Conservation (phyloP, 1,284 basidiomycete genomes). For the Malassezia cuniculi region DNA sequence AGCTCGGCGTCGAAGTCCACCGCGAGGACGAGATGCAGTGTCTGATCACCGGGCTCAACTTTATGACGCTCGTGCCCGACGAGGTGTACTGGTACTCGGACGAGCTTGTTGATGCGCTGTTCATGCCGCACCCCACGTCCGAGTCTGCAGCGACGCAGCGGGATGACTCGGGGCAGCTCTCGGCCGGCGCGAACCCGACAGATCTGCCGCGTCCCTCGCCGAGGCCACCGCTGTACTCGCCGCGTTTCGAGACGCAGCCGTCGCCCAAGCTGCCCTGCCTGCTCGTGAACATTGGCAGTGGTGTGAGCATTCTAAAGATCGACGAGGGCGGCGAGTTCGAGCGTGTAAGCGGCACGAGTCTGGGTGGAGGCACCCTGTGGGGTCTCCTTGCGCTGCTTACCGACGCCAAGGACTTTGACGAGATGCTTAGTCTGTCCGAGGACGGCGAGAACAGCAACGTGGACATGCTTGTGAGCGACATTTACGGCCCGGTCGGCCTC, state of each 20-base stretch:
- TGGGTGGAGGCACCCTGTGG: conserved; percentile 99
- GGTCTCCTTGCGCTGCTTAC: conserved; percentile 85
- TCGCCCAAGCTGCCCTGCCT: conserved; percentile 73
- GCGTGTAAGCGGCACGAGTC: conserved; percentile 87
- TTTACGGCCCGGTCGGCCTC: conserved; percentile 70
- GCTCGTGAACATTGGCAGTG: conserved; percentile 94
- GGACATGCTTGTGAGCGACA: conserved; percentile 98
- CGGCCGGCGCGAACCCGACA: not conserved
- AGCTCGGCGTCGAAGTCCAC: conserved; percentile 67
- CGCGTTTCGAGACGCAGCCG: conserved; percentile 68
- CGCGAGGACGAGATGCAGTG: conserved; percentile 99
- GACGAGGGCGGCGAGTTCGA: conserved; percentile 90
- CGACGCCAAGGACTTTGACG: conserved; percentile 89
- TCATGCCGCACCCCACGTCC: conserved; percentile 19
- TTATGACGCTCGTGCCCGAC: conserved; percentile 88
- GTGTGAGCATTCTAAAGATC: conserved; percentile 93
- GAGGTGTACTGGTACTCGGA: conserved; percentile 99
- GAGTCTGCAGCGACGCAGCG: not conserved
- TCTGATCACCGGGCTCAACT: conserved; percentile 88
- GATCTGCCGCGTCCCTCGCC: conserved; percentile 76
- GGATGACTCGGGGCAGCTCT: conserved; percentile 5
- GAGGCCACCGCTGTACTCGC: conserved; percentile 74
- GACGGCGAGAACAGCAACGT: conserved; percentile 82
- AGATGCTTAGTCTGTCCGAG: conserved; percentile 90
- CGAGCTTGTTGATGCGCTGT: conserved; percentile 58